Conservation (phyloP, 1,284 basidiomycete genomes). For the Hymenochaete sp. region DNA sequence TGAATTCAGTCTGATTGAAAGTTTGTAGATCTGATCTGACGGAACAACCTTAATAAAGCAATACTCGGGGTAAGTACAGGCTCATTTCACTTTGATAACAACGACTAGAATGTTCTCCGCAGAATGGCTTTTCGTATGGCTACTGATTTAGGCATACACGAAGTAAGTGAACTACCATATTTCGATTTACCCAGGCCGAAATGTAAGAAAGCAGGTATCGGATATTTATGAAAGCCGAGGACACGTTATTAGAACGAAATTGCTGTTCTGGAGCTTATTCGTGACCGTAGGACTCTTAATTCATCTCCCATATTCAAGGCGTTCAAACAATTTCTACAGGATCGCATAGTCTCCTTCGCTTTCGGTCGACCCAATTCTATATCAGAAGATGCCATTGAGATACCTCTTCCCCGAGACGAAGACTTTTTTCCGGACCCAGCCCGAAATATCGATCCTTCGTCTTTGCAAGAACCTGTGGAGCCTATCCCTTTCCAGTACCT, state of each 20-base stretch:
- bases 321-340: conserved; percentile 18
- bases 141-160: conserved; percentile 33
- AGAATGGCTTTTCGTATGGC: conserved; percentile 35
- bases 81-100: too few species aligned
- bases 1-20: conserved; percentile 11
- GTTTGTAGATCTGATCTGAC: too few species aligned
- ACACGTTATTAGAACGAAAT: conserved; percentile 28
- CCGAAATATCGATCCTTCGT: conserved; percentile 21
- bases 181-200: too few species aligned
- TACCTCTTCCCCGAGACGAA: conserved; percentile 31
- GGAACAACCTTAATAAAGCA: conserved; percentile 18
- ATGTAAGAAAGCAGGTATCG: conserved; percentile 23
- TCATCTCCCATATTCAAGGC: too few species aligned
- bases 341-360: conserved; percentile 31
- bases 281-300: conserved; percentile 26
- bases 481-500: conserved; percentile 31
- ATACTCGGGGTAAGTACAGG: conserved; percentile 20
- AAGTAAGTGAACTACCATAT: conserved; percentile 19
- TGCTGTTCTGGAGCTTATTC: conserved; percentile 33
- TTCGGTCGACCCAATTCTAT: conserved; percentile 28
- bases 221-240: conserved; percentile 32
- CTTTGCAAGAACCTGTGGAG: conserved; percentile 24
- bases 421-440: conserved; percentile 32
- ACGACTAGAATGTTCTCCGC: too few species aligned
- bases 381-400: conserved; percentile 33